phyloP scores from a whole-genome alignment of 148 eudicot genomes.

The Limonium bicolor region DNA sequence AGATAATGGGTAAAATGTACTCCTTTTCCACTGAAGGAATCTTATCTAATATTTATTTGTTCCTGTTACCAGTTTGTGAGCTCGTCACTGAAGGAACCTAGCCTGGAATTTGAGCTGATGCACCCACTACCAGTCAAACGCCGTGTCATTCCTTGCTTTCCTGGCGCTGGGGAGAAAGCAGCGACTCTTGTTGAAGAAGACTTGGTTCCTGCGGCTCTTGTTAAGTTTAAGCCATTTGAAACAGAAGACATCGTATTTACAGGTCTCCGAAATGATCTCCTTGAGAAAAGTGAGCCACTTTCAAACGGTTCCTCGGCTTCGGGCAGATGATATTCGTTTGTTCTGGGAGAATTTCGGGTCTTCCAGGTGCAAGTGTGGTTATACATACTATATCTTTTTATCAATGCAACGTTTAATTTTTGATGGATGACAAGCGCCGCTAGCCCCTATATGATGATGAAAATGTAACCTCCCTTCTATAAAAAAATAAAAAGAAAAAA shows the following conservation, averaged over 20 bases:
- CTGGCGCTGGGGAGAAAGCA: conserved; percentile 36
- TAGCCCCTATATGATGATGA: too few species aligned
- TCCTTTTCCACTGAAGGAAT: too few species aligned
- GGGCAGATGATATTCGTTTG: too few species aligned
- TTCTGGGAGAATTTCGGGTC: too few species aligned
- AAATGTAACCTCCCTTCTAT: too few species aligned
- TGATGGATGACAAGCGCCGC: too few species aligned
- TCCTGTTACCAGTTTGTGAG: conserved; percentile 41
- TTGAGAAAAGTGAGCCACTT: conserved; percentile 70
- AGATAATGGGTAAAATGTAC: too few species aligned
- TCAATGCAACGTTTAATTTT: too few species aligned
- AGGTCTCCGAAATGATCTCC: conserved; percentile 75
- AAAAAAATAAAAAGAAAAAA: too few species aligned
- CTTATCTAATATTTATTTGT: not conserved
- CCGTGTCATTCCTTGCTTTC: conserved; percentile 68
- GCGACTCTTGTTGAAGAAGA: conserved; percentile 64
- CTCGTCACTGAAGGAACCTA: conserved; percentile 55
- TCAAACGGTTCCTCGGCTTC: conserved; percentile 10
- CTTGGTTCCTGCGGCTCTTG: conserved; percentile 71
- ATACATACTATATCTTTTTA: too few species aligned
- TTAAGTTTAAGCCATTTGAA: conserved; percentile 73
- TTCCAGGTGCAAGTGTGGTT: too few species aligned
- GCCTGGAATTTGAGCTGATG: conserved; percentile 73
- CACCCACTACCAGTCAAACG: conserved; percentile 59
- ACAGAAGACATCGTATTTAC: conserved; percentile 66